Percentiles rank a stretch among this genome's conserved stretches.
phyloP scores from a whole-genome alignment of 2,329 filamentous ascomycete genomes.

The Chrysosporium queenslandicum region DNA sequence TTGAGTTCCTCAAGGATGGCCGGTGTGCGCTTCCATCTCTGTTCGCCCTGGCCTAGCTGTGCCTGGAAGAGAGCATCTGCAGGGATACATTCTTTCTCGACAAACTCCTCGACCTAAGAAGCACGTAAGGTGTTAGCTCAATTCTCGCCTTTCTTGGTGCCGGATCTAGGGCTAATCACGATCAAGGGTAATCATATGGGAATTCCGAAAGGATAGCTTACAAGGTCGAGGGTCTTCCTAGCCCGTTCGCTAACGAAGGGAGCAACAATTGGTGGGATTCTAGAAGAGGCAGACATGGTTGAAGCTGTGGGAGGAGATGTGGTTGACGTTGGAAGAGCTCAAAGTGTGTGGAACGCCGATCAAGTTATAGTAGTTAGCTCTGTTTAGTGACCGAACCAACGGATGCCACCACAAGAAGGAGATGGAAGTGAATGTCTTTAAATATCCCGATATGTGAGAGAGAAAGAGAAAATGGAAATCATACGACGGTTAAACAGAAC shows the following conservation, averaged over 20 bases:
- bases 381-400: not conserved
- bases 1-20: slow-evolving; percentile 81
- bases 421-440: slow-evolving; percentile 1
- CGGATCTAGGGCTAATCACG: not conserved
- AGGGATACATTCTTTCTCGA: slow-evolving; percentile 87
- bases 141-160: not conserved
- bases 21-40: slow-evolving; percentile 73
- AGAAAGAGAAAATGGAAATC: not conserved
- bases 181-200: not conserved
- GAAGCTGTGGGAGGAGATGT: not conserved
- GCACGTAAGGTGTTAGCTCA: slow-evolving; percentile 8
- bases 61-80: slow-evolving; percentile 72
- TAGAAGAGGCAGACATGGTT: slow-evolving; percentile 42
- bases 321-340: not conserved
- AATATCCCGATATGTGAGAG: not conserved
- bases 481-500: slow-evolving; percentile 7
- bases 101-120: slow-evolving; percentile 73
- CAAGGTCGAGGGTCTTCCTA: slow-evolving; percentile 69
- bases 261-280: slow-evolving; percentile 49
- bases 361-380: not conserved
- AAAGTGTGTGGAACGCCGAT: not conserved
- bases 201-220: slow-evolving; percentile 28
- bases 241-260: slow-evolving; percentile 72
- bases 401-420: not conserved
- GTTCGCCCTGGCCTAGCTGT: slow-evolving; percentile 64